Evolutionary conservation across 139 green algal genomes (phyloP).

Genomic region (Spirogloea muscicola): DNA sequence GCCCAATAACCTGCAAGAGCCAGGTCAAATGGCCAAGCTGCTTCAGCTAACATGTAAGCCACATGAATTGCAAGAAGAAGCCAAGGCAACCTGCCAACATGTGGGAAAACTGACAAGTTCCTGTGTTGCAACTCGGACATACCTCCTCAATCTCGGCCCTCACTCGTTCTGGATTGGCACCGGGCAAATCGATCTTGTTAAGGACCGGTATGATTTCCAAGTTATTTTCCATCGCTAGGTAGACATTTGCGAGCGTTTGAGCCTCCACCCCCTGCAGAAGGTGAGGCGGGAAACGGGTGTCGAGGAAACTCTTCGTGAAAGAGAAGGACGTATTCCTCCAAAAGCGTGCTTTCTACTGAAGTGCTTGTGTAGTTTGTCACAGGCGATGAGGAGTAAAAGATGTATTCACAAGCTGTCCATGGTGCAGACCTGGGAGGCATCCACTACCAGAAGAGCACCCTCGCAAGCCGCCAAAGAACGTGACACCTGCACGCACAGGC

Average conservation of each 20-base stretch:
- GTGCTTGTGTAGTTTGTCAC: background rate
- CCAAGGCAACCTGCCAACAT: background rate
- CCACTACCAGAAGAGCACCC: conserved; percentile 93
- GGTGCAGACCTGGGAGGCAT: too few relatives aligned
- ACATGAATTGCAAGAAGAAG: background rate
- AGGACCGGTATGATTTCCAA: conserved; percentile 77
- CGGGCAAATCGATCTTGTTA: conserved; percentile 98
- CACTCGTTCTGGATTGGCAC: conserved; percentile 85
- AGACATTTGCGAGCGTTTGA: conserved; percentile 98
- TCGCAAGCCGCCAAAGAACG: conserved; percentile 92
- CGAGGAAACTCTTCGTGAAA: background rate
- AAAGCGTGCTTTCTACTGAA: background rate
- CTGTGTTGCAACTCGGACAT: too few relatives aligned
- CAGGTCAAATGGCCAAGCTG: background rate
- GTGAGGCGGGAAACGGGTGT: background rate
- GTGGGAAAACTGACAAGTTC: background rate
- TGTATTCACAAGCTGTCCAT: too few relatives aligned
- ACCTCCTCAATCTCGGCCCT: conserved; percentile 91
- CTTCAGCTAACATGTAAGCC: background rate
- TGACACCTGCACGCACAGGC: too few relatives aligned
- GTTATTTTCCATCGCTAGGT: conserved; percentile 93
- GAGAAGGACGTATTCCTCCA: background rate
- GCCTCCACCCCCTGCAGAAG: conserved; percentile 97
- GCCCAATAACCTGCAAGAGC: conserved; percentile 77
- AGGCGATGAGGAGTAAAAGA: background rate